Base-by-base conservation (phyloP, 805 yeast genomes). In the Debaryomyces castellii region DNA sequence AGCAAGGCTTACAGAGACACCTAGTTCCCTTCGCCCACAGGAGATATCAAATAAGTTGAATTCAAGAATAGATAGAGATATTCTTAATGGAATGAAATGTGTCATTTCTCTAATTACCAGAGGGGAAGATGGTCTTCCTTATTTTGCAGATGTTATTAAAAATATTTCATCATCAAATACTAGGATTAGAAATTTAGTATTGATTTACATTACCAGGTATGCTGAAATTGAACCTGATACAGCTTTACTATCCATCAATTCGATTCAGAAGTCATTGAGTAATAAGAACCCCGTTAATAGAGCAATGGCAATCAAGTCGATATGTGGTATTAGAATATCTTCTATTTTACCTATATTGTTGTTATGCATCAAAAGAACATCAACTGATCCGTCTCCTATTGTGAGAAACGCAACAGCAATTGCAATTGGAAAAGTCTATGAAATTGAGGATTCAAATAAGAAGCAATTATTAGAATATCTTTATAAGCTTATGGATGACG, bases 241-340 rank as follows among this genome's bases (percentile, higher is more conserved):
- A n/a, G 94, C 98, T 2, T 74, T 94, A 17, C 72, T 94, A 39
- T 82, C 96, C 1, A 87, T 94, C 52, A 94, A 94, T 63, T 87
- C 97, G 1, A 87, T 94, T 40, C 99, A 94, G 63, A 89, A 87
- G 64, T 76, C 89, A 1, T 66, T 92, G 23, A 71, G 77, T 8
- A 96, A 89, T 54, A 81, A 81, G 52, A 78, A 77, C 49, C 85
- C 95, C 1, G 75, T 80, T 9, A 71, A 77, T 14, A 72, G 98
- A 51, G 78, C 91, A 2, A 70, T 88, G 45, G 85, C 96, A 0
- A 77, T 94, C 37, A 76, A 91, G 44, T 83, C 90, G 11, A 75
- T 94, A 56, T 82, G 94, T 1, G 91, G 92, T n/a, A 84, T 94
- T 46, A 76, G 82, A 39, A 87, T 92, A 16, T 80, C 88, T 1